Conservation (phyloP, 208 protist species). For the Trypanosoma rangeli region DNA sequence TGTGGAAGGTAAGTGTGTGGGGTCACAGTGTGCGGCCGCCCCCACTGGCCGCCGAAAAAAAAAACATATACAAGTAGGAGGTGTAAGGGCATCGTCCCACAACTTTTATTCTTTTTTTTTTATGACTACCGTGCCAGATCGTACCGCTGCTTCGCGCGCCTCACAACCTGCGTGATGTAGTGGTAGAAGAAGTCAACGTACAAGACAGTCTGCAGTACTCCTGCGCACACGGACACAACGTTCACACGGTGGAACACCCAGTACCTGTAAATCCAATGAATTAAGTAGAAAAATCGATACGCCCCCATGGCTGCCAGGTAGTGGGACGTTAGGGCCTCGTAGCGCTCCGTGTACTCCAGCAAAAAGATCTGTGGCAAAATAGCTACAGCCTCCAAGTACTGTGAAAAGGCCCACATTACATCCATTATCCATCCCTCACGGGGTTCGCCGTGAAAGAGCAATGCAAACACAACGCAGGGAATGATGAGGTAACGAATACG, state of each 20-base stretch:
- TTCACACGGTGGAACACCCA: constrained; percentile 62
- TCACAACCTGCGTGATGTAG: constrained; percentile 89
- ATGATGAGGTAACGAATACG: constrained; percentile 89
- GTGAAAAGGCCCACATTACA: constrained; percentile 94
- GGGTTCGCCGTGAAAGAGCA: constrained; percentile 61
- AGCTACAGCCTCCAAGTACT: constrained; percentile 96
- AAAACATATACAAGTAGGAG: not conserved
- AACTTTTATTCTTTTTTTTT: not conserved
- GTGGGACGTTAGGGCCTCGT: constrained; percentile 94
- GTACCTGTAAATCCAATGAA: constrained; percentile 95
- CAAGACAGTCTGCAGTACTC: constrained; percentile 92
- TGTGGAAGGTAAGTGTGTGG: not conserved
- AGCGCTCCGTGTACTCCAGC: constrained; percentile 92
- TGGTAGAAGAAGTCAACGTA: constrained; percentile 98
- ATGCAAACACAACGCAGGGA: constrained; percentile 63
- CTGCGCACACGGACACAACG: constrained; percentile 70
- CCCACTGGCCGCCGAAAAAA: not conserved
- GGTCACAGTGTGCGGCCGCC: not conserved
- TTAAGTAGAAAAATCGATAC: constrained; percentile 95
- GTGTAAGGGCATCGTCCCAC: not conserved
- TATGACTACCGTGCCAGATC: constrained; percentile 58
- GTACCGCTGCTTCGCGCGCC: constrained; percentile 75
- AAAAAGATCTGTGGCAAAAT: constrained; percentile 97
- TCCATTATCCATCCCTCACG: constrained; percentile 58
- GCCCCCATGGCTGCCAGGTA: constrained; percentile 94